Conservation (phyloP, 169 alveolate species). For the Plasmodium gaboni region DNA sequence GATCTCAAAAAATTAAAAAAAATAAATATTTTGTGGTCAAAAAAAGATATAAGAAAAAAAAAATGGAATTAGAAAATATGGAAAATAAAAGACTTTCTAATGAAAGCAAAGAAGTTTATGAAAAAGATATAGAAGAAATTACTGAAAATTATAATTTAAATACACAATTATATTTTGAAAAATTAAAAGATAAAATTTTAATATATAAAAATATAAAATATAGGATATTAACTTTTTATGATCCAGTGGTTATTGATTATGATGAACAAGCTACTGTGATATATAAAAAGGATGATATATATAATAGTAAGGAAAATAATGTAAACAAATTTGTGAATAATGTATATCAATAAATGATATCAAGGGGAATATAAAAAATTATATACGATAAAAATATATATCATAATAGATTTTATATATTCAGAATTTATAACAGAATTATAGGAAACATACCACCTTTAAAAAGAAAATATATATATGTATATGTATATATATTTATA, state of each 20-base stretch:
- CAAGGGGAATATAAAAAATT: too few species aligned
- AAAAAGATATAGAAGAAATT: slow-evolving; percentile 44
- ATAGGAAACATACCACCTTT: too few species aligned
- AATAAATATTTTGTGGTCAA: neutral
- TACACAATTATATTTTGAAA: slow-evolving; percentile 33
- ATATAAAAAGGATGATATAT: slow-evolving; percentile 71
- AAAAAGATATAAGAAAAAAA: slow-evolving; percentile 16
- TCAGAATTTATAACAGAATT: too few species aligned
- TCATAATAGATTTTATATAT: too few species aligned
- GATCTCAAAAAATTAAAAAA: neutral
- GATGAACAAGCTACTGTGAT: slow-evolving; percentile 77
- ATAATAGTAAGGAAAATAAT: slow-evolving; percentile 59
- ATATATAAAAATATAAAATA: slow-evolving; percentile 52
- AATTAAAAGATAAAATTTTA: slow-evolving; percentile 56
- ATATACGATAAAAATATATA: too few species aligned
- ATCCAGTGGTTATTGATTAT: slow-evolving; percentile 65
- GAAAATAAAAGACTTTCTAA: slow-evolving; percentile 12
- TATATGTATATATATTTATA: too few species aligned
- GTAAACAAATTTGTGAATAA: slow-evolving; percentile 72
- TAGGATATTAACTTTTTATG: slow-evolving; percentile 44
- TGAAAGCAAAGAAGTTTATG: slow-evolving; percentile 49
- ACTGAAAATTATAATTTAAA: slow-evolving; percentile 54
- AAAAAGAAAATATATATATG: too few species aligned
- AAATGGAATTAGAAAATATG: slow-evolving; percentile 14
- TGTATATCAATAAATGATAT: slow-evolving; percentile 31